Evolutionary conservation across 345 rosid species (phyloP).

Genomic region (Populus deltoides): DNA sequence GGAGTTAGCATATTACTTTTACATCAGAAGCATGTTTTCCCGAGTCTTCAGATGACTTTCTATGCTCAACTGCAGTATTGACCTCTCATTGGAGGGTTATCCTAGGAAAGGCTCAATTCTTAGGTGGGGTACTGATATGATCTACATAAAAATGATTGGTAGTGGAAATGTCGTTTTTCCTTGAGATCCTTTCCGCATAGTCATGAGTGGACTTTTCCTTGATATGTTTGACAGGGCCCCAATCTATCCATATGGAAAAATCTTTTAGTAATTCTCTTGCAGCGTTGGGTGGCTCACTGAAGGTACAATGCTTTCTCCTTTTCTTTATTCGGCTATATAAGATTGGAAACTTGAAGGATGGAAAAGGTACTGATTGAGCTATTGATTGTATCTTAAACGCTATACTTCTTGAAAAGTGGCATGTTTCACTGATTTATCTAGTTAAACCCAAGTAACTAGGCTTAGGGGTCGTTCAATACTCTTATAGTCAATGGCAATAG

Average conservation of each 20-base stretch:
- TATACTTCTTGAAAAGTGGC: not conserved
- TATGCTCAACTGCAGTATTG: not conserved
- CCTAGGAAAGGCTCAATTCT: conserved; percentile 1
- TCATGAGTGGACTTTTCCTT: conserved; percentile 18
- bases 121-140: not conserved
- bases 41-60: not conserved
- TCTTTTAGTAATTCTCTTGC: conserved; percentile 34
- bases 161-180: conserved; percentile 2
- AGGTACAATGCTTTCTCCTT: conserved; percentile 39
- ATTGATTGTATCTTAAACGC: not conserved
- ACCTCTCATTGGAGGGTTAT: not conserved
- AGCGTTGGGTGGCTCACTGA: conserved; percentile 55
- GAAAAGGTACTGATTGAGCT: not conserved
- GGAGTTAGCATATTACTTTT: not conserved
- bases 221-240: conserved; percentile 44
- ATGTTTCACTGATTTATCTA: not conserved
- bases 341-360: not conserved
- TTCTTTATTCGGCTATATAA: not conserved
- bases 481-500: not conserved
- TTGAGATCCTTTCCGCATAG: conserved; percentile 2
- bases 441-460: not conserved
- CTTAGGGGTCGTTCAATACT: not conserved
- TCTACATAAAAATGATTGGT: not conserved
- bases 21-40: not conserved
- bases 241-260: conserved; percentile 31